Evolutionary conservation across 2,329 filamentous ascomycete species (phyloP), one percentile per base, ranked within the genome.

Genomic region (Grosmannia serpens): DNA sequence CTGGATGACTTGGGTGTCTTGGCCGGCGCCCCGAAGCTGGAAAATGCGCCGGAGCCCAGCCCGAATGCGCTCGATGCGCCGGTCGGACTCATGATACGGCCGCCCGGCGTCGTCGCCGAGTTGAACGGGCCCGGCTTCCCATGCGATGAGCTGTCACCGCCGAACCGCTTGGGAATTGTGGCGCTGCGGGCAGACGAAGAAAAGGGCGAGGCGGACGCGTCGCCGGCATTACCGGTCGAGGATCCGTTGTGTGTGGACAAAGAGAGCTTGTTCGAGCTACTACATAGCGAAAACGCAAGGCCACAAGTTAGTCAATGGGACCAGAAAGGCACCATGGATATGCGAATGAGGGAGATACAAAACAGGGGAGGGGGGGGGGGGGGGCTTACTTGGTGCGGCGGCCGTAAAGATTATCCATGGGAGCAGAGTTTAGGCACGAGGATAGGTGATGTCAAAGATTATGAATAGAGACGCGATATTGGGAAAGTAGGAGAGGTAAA

Each of bases 31-130:
- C 92, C 91, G 71, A 95, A 95, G n/a, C 91, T 95, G 46, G 92
- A 92, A 71, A 99, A 99, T 58, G 94, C 94, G 65, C 94, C 94
- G 22, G 90, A 95, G 47, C 94, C 94, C 61, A 99, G 78, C 55
- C 91, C 91, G 74, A 99, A 99, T 60, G 92, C 91, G 67, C 87
- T 91, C 22, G 90, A 91, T 58, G 89, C 89, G 65, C 82, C 82
- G 57, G 83, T 80, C 15, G 91, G 89, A 11, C 90, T 92, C 41
- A 86, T 80, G 58, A 91, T 76, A 59, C 81, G 83, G 55, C 80
- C 82, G 61, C 82, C 84, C 67, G 87, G 83, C 61, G 87, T 86
- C 54, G 88, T 84, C 65, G 88, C 82, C 65, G 84, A 78, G 71
- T 84, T 87, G 77, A 96, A 92, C 27, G 90, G 87, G 71, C 90